phyloP scores from a whole-genome alignment of 345 rosid species.

The Rhodomyrtus tomentosa region DNA sequence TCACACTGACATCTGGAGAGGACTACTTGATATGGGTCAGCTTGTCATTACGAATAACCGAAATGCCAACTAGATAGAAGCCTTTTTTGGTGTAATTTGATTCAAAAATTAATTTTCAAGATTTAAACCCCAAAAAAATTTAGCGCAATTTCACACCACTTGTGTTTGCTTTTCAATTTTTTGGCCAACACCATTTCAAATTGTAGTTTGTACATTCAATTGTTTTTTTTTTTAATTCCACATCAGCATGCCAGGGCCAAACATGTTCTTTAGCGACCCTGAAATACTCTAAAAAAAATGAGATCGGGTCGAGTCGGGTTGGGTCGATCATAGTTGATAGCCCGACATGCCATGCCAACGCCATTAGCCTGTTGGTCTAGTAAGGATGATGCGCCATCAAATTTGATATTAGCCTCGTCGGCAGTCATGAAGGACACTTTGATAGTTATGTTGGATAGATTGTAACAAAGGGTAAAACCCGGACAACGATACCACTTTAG shows the following conservation, averaged over 20 bases:
- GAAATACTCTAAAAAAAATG: too few relatives aligned
- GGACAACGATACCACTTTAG: not conserved
- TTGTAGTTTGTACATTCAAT: not conserved
- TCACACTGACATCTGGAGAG: not conserved
- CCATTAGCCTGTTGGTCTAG: too few relatives aligned
- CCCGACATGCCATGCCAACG: too few relatives aligned
- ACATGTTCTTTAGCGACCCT: too few relatives aligned
- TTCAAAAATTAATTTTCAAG: not conserved
- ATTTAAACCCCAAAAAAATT: not conserved
- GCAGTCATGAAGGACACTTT: not conserved
- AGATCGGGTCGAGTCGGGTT: too few relatives aligned
- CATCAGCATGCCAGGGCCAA: not conserved
- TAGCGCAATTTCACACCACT: not conserved
- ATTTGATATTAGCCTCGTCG: not conserved
- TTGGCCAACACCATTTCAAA: not conserved
- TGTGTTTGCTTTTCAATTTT: not conserved
- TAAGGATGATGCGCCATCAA: too few relatives aligned
- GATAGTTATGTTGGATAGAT: not conserved
- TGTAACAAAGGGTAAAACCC: not conserved
- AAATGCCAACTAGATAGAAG: not conserved
- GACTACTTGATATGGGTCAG: not conserved
- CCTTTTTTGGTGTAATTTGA: fast-evolving
- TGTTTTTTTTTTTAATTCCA: not conserved
- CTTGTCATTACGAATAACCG: not conserved
- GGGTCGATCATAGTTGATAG: too few relatives aligned